Evolutionary conservation across 345 rosid genomes (phyloP), one percentile per base, ranked within the genome.

Genomic region (Eucalyptus cloeziana): DNA sequence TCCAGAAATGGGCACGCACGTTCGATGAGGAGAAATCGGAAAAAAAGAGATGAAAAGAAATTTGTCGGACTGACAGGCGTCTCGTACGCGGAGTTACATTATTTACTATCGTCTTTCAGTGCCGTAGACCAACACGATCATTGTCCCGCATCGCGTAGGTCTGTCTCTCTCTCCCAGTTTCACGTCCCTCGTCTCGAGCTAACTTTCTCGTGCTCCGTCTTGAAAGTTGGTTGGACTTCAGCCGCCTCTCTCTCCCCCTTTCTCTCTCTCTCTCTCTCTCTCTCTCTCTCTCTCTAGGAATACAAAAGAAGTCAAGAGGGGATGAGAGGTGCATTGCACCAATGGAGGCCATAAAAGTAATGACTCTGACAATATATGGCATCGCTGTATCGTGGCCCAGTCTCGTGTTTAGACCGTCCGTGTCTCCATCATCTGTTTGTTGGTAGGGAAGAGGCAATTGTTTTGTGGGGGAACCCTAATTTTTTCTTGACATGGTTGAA

Each of bases 211-310:
- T 12, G 19, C 50, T 85, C 69, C 45, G 33, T 21, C 85, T 90
- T 88, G 91, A 90, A 90, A 88, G 91, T 88, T 90, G 30, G 91
- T 90, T 90, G 91, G 86, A 85, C 87, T 64, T 50, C 86, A 80
- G 83, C 58, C 37, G 37, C 33, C 62, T 54, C 58, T 45, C 52
- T 50, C 21, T 40, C 88, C 40, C 31, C 17, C 24, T 7, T 11
- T 47, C 33, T 49, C 62, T 79, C 60, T 37, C 45, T 19, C 49
- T 49, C n/a, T n/a, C n/a, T n/a, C n/a, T n/a, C n/a, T n/a, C n/a
- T n/a, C n/a, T n/a, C 16, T 37, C 27, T 49, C 14, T 81, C 44
- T 81, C 69, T 79, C n/a, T 31, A 76, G 44, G 16, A 40, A 21
- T 40, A 76, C 16, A 76, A 22, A 30, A 37, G 47, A 76, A 76